A percentile compares a stretch with the other conserved stretches of the same genome.
phyloP scores from a whole-genome alignment of 2,329 filamentous ascomycete species.

The Truncatella angustata region DNA sequence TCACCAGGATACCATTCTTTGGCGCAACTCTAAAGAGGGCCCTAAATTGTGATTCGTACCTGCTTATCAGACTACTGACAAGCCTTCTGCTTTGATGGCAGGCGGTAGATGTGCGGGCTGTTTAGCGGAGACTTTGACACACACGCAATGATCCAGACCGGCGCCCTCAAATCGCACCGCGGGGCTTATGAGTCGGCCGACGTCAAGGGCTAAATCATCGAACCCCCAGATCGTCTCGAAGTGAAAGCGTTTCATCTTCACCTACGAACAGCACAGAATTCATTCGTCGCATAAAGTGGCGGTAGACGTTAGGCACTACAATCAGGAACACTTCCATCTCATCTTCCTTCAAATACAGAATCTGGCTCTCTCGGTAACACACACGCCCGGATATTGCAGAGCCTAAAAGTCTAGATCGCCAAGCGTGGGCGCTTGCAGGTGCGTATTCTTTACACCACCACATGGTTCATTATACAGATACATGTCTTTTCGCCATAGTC shows the following conservation, averaged over 20 bases:
- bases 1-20: not conserved
- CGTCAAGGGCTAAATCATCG: conserved; percentile 1
- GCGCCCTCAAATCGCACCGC: conserved; percentile 5
- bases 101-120: not conserved
- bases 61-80: not conserved
- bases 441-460: too few relatives aligned
- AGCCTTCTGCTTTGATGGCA: not conserved
- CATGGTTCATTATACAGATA: too few relatives aligned
- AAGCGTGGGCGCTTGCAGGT: too few relatives aligned
- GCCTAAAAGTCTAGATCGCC: too few relatives aligned
- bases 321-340: too few relatives aligned
- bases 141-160: not conserved
- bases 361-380: too few relatives aligned
- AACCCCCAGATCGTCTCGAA: not conserved
- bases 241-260: conserved; percentile 1
- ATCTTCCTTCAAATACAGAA: not conserved
- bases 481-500: too few relatives aligned
- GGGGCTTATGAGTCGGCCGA: not conserved
- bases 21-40: not conserved
- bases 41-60: too few relatives aligned
- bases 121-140: not conserved
- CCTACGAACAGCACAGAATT: not conserved
- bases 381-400: too few relatives aligned
- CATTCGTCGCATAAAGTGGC: not conserved
- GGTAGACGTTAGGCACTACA: too few relatives aligned